Evolutionary conservation across 2,329 filamentous ascomycete species (phyloP), one percentile per base, ranked within the genome.

Genomic region (Salinomyces thailandicus): DNA sequence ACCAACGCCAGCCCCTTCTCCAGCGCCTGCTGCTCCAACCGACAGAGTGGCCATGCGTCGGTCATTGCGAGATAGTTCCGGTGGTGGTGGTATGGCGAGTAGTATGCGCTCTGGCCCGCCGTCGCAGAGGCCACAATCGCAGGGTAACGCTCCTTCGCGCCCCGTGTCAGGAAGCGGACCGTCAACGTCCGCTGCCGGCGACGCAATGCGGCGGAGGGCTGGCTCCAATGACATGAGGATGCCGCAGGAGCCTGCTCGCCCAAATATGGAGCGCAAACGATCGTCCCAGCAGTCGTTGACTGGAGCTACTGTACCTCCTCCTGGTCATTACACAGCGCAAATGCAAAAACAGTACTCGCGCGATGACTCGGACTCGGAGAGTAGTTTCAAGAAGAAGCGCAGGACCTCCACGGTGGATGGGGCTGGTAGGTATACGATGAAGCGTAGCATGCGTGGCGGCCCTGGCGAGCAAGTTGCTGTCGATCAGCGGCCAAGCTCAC

Each of bases 321-420:
- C 14, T n/a, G 40, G 36, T 8, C 27, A 36, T 12, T 39, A 26
- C 6, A 51, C 45, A 27, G 37, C 43, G 5, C 51, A 45, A 33
- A 30, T 52, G 22, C 50, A 53, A 24, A 48, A 51, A 22, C 44
- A 52, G 30, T 28, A 52, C 9, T 54, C 60, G n/a, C 9, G n/a
- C 9, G 58, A 63, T 33, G 64, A 67, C 33, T 59, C 55, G 42
- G 64, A 64, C 22, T 69, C 67, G 3, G 66, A 61, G 15, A 93
- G 83, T 61, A 93, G 85, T 55, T 94, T 94, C 64, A 79, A 84
- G 18, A 61, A 66, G 29, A 71, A 42, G 62, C 70, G 24, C 55
- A 63, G 35, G 54, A 58, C 5, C 5, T 39, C 47, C 39, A 35
- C 50, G 1, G 37, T 44, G 3, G 60, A 61, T 27, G 60, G 67